Conservation (phyloP, 2,329 filamentous ascomycete species). For the Diaporthe ampelina region DNA sequence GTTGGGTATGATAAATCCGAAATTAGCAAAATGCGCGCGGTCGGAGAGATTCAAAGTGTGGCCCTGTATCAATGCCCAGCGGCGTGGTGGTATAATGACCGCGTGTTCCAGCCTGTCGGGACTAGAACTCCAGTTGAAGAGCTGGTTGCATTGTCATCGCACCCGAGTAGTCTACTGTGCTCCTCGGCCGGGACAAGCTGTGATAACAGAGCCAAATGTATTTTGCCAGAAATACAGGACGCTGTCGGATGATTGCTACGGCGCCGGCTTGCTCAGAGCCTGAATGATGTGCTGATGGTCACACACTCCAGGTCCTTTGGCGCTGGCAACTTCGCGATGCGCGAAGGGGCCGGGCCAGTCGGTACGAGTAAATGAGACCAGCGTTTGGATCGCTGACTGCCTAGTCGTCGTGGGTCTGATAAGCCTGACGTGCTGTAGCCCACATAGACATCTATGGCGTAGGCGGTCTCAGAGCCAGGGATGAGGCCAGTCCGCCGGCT, state of each 20-base stretch:
- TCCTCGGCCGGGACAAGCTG: background rate
- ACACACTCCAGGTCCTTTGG: background rate
- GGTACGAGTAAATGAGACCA: background rate
- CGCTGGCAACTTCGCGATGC: background rate
- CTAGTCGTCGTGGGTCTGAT: background rate
- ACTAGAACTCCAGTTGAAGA: background rate
- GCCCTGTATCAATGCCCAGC: background rate
- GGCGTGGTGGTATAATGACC: background rate
- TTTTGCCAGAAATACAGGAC: background rate
- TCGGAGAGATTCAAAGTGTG: background rate
- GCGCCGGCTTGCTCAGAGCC: too few species aligned
- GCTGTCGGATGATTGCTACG: too few species aligned
- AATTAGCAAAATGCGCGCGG: background rate
- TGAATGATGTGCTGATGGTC: slow-evolving; percentile 4
- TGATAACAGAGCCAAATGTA: background rate
- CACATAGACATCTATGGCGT: background rate
- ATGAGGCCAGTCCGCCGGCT: background rate
- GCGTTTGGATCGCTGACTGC: background rate
- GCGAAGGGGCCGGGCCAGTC: slow-evolving; percentile 2
- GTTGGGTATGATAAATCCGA: slow-evolving; percentile 29
- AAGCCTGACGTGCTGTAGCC: background rate
- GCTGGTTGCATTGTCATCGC: background rate
- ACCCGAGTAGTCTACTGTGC: background rate
- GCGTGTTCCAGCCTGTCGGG: slow-evolving; percentile 3
- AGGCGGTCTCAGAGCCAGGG: background rate